Base-by-base conservation (phyloP, 768 basidiomycete species). In the Thelephora ganbajun region DNA sequence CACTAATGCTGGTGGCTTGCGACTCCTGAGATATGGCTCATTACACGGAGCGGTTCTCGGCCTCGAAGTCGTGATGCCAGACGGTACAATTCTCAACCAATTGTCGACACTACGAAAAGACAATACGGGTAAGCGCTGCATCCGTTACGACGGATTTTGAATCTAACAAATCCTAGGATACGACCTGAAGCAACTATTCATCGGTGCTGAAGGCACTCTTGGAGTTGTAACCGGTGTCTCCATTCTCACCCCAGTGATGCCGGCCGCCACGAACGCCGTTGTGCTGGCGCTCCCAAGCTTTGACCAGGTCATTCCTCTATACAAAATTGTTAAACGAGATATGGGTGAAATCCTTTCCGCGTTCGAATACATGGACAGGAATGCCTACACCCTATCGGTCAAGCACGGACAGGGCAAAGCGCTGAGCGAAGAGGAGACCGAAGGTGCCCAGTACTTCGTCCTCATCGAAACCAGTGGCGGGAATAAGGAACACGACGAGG, bases 161-260 rank as follows among this genome's bases (percentile, higher is more conserved):
- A n/a, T n/a, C n/a, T n/a, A n/a, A n/a, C n/a, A n/a, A 19, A 35
- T 14, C n/a, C 19, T 55, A 91, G 94, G 96, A 11, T 97, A 96
- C 61, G 96, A 99, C 63, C 71, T 99, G 42, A 98, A 99, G 64
- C 96, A 99, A 58, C 75, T 99, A 14, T 99, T 98, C 66, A 96
- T 99, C 54, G 96, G 96, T 11, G 82, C 87, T 5, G 96, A 99
- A 61, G 96, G 96, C 45, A 97, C 94, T 0, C 80, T 99, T 19
- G 96, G 96, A 41, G 71, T 99, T 48, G 80, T 99, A 50, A 99
- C 96, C 11, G 96, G 77, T 19, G 86, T 97, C 35, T 96, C 93
- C 3, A 93, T 99, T 59, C 72, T 97, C 51, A 88, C 93, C 18
- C 87, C 96, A 0, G 70, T 87, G 43, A 73, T 83, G 51, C 80